Evolutionary conservation across 1,284 basidiomycete genomes (phyloP).

Genomic region (Schizophyllum amplum): DNA sequence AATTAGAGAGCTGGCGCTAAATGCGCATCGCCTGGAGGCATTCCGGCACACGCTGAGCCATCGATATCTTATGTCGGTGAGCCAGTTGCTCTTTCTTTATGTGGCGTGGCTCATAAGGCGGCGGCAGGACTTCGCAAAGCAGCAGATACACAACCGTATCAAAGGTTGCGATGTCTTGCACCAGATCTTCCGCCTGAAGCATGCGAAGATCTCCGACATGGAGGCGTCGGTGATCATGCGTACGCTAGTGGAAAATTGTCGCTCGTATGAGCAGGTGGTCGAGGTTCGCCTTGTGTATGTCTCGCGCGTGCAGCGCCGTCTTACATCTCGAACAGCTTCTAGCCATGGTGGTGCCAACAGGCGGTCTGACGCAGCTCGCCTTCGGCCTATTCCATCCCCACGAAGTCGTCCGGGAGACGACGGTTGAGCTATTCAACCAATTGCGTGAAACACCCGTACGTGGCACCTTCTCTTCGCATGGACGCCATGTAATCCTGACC

Average conservation of each 20-base stretch:
- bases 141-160: slow-evolving; percentile 18
- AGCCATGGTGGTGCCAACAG: slow-evolving; percentile 64
- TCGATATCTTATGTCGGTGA: slow-evolving; percentile 51
- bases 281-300: slow-evolving; percentile 56
- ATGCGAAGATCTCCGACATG: slow-evolving; percentile 36
- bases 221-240: slow-evolving; percentile 73
- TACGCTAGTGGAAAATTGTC: slow-evolving; percentile 60
- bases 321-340: slow-evolving; percentile 54
- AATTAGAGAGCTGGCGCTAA: slow-evolving; percentile 55
- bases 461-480: slow-evolving; percentile 10
- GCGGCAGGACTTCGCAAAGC: slow-evolving; percentile 47
- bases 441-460: slow-evolving; percentile 70
- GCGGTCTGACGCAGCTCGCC: slow-evolving; percentile 79
- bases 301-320: neutral
- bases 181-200: slow-evolving; percentile 62
- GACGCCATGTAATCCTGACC: neutral
- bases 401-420: slow-evolving; percentile 64
- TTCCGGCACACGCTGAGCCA: slow-evolving; percentile 71
- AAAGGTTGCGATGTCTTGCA: slow-evolving; percentile 64
- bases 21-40: slow-evolving; percentile 70
- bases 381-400: slow-evolving; percentile 89
- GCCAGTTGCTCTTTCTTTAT: neutral
- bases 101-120: neutral
- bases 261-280: slow-evolving; percentile 79
- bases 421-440: slow-evolving; percentile 78